These are phyloP conservation scores for Sugiyamaella americana DNA, from an alignment of 805 yeast genomes.

Conservation along the genomic window DNA sequence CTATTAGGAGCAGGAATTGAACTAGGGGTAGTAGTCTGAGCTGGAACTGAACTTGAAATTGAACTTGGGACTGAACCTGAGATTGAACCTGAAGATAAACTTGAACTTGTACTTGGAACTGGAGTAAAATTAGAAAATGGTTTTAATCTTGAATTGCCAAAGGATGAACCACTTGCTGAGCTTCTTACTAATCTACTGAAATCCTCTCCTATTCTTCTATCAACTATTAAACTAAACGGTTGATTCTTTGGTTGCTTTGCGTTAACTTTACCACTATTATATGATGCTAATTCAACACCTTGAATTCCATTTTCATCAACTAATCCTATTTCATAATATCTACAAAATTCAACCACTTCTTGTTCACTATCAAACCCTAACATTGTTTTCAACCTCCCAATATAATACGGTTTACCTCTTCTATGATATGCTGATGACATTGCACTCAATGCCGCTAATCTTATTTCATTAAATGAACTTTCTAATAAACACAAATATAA, in stretches of 20 bases:
- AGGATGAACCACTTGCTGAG: no score
- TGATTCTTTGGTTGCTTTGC: constrained; percentile 42
- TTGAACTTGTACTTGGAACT: no score
- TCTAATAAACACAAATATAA: constrained; percentile 65
- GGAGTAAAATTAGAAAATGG: no score
- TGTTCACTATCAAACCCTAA: constrained; percentile 63
- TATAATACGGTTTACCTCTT: constrained; percentile 60
- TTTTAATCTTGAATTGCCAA: no score
- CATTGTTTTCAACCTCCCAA: constrained; percentile 40
- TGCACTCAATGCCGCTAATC: constrained; percentile 66
- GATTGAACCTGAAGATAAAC: no score
- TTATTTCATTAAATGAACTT: constrained; percentile 68
- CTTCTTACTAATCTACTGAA: no score
- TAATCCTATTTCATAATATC: constrained; percentile 54
- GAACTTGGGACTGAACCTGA: no score
- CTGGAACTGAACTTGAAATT: no score
- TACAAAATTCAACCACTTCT: constrained; percentile 51
- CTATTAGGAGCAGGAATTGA: no score
- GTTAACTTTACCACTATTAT: constrained; percentile 26
- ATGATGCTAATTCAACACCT: constrained; percentile 40
- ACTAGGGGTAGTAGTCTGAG: no score
- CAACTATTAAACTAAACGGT: constrained; percentile 40
- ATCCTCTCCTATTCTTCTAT: constrained; percentile 19
- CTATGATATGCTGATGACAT: constrained; percentile 63
- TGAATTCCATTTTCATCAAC: constrained; percentile 27